Percentiles rank a stretch among this genome's conserved stretches.
These are phyloP conservation scores for Xylaria polymorpha DNA, from an alignment of 2,329 filamentous ascomycete species.

Conservation along the genomic window DNA sequence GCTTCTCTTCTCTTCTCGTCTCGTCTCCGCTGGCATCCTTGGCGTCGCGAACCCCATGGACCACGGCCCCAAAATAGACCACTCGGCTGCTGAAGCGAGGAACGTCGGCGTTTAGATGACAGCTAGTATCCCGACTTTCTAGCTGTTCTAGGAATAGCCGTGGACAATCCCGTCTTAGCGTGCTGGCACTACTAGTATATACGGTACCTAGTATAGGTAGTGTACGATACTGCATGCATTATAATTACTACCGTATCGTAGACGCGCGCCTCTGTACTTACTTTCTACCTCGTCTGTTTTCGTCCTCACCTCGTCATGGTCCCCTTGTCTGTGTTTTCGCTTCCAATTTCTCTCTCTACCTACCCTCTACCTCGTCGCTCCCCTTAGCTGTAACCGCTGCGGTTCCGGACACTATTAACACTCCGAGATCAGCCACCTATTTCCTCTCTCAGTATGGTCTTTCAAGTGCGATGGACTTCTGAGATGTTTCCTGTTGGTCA, in stretches of 20 bases:
- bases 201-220: too few relatives aligned
- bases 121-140: constrained; percentile 2
- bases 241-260: constrained; percentile 28
- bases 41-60: constrained; percentile 13
- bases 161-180: constrained; percentile 27
- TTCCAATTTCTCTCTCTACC: neutral
- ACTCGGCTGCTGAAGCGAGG: constrained; percentile 37
- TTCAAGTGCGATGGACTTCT: neutral
- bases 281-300: constrained; percentile 26
- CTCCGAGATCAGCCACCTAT: neutral
- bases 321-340: neutral
- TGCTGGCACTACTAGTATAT: neutral
- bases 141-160: constrained; percentile 18
- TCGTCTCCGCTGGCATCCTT: constrained; percentile 20
- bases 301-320: neutral
- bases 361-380: neutral
- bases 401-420: neutral
- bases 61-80: constrained; percentile 29
- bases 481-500: neutral
- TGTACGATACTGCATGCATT: constrained; percentile 9
- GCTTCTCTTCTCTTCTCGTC: too few relatives aligned
- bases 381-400: neutral
- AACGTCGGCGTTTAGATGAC: constrained; percentile 31
- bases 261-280: constrained; percentile 37
- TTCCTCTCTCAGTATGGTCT: neutral